Evolutionary conservation across 2,329 filamentous ascomycete species (phyloP), one percentile per base, ranked within the genome.

Genomic region (Drechslerella coelobrocha): DNA sequence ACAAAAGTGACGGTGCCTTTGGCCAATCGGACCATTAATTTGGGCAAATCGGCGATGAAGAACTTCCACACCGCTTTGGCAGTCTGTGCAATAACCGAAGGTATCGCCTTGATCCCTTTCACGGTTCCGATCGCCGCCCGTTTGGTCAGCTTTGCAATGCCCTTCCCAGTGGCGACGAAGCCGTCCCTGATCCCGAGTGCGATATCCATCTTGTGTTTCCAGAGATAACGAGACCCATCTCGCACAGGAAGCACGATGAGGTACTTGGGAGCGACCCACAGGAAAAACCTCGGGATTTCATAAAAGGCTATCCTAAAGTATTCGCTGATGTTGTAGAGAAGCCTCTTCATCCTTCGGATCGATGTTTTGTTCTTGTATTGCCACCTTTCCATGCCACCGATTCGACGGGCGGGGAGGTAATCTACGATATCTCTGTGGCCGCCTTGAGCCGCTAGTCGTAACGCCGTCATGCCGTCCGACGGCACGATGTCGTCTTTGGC

Each of bases 51-150:
- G 14, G 50, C 26, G 7, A 43, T 65, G 17, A 66, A 24, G 43
- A 72, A 66, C 43, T 61, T 72, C 61, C 61, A 72, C 2, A 55
- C 56, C 54, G 60, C 66, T 50, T 71, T 71, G 5, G 39, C 48
- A 1, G 39, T 47, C 14, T 47, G 52, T n/a, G 54, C 39, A 1
- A 59, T 43, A 19, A 29, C 66, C 12, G 14, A 39, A 9, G 66
- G 66, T 14, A 63, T 59, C 23, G 53, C 66, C 24, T 62, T 63
- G 53, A 71, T 71, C 17, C 52, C 66, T n/a, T 60, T 63, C 7
- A 60, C 39, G 12, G 59, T 60, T 39, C 48, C 53, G 17, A 60
- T 29, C 1, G 66, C 59, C 7, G 59, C 59, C 12, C 59, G 48
- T 43, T 72, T 66, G 8, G 24, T 43, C 7, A 51, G 24, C 21